Evolutionary conservation across 805 yeast species (phyloP), one percentile per base, ranked within the genome.

Genomic region (Suhomyces vadensis): DNA sequence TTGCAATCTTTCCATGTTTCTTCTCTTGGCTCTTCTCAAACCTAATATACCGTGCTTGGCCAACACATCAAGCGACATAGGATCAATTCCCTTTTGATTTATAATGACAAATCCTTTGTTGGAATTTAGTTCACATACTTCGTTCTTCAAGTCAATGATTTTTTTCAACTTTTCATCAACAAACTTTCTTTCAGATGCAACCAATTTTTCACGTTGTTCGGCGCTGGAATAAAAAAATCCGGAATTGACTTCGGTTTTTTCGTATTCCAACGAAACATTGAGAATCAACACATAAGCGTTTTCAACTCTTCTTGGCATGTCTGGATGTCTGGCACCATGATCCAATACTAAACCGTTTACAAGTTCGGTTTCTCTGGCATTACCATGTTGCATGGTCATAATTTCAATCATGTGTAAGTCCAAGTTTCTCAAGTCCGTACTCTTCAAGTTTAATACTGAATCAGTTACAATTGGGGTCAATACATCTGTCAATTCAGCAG

Each of bases 241-340:
- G 2, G 96, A 87, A 70, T 94, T 94, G 41, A 94, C 97, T 72
- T 94, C 99, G 35, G 97, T 89, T 74, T 94, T 94, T 64, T 94
- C 99, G 66, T 94, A 94, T 68, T 94, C 99, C 55, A 94, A 74
- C 5, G 96, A 87, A 36, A 94, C 99, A 64, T 94, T 94, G 56
- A 94, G 77, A 42, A 88, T 94, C 61, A 94, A 76, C 25, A 94
- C 82, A 58, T 80, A 74, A 1, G 97, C 97, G 64, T 94, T 88
- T 51, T 80, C 78, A 14, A 94, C 84, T 43, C 82, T 71, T 53
- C 83, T 86, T 47, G 99, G 99, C 99, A 94, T 94, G 67, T 94
- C 99, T 37, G 99, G 99, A 74, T 94, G 99, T 64, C 99, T 82
- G 13, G 97, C 97, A 54, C 99, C 99, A 64, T 94, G 99, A 65